These are phyloP conservation scores for Irpex rosettiformis DNA, from an alignment of 1,284 basidiomycete genomes.

Conservation along the genomic window DNA sequence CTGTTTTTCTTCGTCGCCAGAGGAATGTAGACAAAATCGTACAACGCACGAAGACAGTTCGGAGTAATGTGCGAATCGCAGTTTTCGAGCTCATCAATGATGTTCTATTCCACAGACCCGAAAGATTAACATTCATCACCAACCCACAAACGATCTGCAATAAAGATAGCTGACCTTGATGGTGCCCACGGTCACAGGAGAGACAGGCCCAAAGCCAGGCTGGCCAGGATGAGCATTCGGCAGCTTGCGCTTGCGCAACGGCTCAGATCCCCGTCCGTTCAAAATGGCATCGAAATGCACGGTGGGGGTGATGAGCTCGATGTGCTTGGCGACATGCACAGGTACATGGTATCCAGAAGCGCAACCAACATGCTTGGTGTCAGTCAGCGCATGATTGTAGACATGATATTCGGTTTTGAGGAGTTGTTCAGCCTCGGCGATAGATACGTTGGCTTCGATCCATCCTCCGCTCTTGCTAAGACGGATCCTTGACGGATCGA, in stretches of 20 bases:
- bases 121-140: too few species aligned
- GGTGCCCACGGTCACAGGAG: background rate
- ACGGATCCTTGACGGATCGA: constrained; percentile 29
- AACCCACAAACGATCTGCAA: background rate
- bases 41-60: constrained; percentile 50
- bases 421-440: constrained; percentile 42
- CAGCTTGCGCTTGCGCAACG: background rate
- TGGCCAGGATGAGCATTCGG: background rate
- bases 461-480: constrained; percentile 36
- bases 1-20: constrained; percentile 41
- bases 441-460: constrained; percentile 41
- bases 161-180: background rate
- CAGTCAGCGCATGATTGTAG: constrained; percentile 35
- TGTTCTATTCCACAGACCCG: too few species aligned
- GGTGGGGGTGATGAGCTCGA: constrained; percentile 23
- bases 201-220: background rate
- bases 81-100: constrained; percentile 7
- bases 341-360: constrained; percentile 23
- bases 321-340: constrained; percentile 20
- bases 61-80: constrained; percentile 50
- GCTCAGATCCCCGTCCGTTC: constrained; percentile 1
- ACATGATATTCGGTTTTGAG: constrained; percentile 44
- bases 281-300: constrained; percentile 22
- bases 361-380: constrained; percentile 31
- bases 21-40: constrained; percentile 47